Evolutionary conservation across 441 rosid genomes (phyloP).

Genomic region (Theobroma grandiflorum): DNA sequence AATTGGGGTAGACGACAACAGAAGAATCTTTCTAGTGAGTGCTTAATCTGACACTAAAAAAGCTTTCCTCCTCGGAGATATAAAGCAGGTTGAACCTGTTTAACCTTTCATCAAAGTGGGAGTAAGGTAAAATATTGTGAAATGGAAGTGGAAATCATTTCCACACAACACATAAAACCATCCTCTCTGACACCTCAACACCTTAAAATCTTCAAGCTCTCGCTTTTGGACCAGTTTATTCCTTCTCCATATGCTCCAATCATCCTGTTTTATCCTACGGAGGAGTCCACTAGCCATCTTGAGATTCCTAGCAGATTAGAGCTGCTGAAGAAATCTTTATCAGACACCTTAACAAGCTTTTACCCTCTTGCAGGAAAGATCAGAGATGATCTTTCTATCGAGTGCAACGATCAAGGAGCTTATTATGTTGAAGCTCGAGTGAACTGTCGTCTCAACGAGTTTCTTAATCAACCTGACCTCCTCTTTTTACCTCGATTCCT

Average conservation of each 20-base stretch:
- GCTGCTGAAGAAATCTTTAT: constrained; percentile 41
- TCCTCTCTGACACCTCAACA: constrained; percentile 49
- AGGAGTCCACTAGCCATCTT: neutral
- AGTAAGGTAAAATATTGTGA: neutral
- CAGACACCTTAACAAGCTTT: constrained; percentile 43
- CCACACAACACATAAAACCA: constrained; percentile 45
- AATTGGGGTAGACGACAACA: neutral
- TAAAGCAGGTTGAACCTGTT: neutral
- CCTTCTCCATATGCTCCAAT: constrained; percentile 46
- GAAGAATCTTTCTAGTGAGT: neutral
- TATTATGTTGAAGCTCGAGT: constrained; percentile 42
- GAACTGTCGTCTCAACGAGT: constrained; percentile 31
- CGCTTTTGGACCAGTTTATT: constrained; percentile 52
- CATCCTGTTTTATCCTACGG: constrained; percentile 42
- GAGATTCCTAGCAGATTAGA: constrained; percentile 22
- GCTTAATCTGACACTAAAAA: neutral
- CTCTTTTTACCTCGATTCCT: constrained; percentile 34
- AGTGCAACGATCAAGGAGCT: constrained; percentile 56
- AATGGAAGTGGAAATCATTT: constrained; percentile 44
- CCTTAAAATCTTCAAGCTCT: constrained; percentile 44
- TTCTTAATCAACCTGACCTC: constrained; percentile 40
- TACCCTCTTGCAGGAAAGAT: constrained; percentile 56
- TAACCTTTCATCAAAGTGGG: neutral
- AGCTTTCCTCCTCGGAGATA: neutral
- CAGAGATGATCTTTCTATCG: constrained; percentile 41